Percentiles rank a stretch among this genome's conserved stretches.
Conservation (phyloP, 305 asterid genomes). For the Fraxinus floribunda region DNA sequence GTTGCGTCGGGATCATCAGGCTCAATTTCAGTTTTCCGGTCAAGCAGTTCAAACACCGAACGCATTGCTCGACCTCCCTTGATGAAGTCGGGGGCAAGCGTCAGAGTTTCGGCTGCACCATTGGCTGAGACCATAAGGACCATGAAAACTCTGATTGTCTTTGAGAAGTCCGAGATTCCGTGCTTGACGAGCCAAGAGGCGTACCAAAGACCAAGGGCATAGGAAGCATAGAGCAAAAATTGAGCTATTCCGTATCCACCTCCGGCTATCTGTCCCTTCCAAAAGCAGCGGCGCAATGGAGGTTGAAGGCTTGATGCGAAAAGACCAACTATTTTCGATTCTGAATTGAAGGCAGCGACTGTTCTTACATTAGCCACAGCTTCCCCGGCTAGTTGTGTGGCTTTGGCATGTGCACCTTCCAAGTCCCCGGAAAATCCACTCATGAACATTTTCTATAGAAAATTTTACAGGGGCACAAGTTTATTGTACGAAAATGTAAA, state of each 20-base stretch:
- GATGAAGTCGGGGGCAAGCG: constrained; percentile 94
- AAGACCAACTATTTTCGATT: constrained; percentile 67
- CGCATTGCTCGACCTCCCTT: constrained; percentile 97
- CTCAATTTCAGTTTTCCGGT: constrained; percentile 88
- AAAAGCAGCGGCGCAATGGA: constrained; percentile 83
- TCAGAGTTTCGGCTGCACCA: constrained; percentile 95
- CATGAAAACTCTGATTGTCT: constrained; percentile 95
- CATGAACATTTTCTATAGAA: constrained; percentile 92
- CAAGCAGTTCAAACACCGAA: constrained; percentile 87
- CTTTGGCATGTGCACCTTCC: constrained; percentile 88
- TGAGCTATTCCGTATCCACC: constrained; percentile 93
- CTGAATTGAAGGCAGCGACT: constrained; percentile 95
- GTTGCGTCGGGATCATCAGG: constrained; percentile 76
- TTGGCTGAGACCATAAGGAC: constrained; percentile 99
- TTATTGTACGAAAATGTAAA: background rate
- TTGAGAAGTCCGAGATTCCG: constrained; percentile 94
- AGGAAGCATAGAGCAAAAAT: constrained; percentile 84
- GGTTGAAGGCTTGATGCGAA: constrained; percentile 58
- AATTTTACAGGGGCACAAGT: background rate
- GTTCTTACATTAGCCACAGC: constrained; percentile 91
- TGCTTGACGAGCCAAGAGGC: constrained; percentile 98
- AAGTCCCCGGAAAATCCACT: constrained; percentile 95
- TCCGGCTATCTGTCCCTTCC: constrained; percentile 99
- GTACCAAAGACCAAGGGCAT: constrained; percentile 94
- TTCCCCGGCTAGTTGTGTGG: constrained; percentile 97